Conservation (phyloP, 2,329 filamentous ascomycete species). For the Lachnellula arida region DNA sequence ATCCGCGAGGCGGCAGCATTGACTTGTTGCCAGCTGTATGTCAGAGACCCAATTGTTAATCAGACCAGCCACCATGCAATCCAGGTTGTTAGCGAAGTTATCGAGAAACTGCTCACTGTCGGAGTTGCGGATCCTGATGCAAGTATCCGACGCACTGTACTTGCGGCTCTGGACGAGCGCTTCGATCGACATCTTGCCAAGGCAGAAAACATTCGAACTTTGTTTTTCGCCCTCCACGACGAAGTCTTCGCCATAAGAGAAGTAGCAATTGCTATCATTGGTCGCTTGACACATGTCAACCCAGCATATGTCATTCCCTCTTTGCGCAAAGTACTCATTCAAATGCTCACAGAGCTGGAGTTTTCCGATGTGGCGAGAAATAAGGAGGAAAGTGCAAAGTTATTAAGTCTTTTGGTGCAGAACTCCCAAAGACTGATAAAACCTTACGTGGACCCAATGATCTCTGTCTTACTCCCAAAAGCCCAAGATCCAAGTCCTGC, state of each 20-base stretch:
- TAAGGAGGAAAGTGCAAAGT: constrained; percentile 92
- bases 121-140: constrained; percentile 89
- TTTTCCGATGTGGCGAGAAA: constrained; percentile 91
- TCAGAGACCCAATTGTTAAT: constrained; percentile 94
- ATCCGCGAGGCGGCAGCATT: constrained; percentile 92
- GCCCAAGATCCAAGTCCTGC: constrained; percentile 78
- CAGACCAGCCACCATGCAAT: constrained; percentile 97
- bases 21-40: constrained; percentile 96
- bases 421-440: constrained; percentile 92
- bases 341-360: constrained; percentile 92
- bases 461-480: constrained; percentile 89
- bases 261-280: constrained; percentile 93
- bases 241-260: constrained; percentile 90
- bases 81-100: constrained; percentile 95
- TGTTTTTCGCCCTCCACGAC: constrained; percentile 95
- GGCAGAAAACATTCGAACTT: constrained; percentile 90
- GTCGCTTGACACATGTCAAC: constrained; percentile 83
- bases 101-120: constrained; percentile 92
- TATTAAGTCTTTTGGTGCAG: constrained; percentile 87
- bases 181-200: constrained; percentile 97
- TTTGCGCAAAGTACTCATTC: constrained; percentile 87
- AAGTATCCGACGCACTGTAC: constrained; percentile 81
- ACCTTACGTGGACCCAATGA: constrained; percentile 95
- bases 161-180: constrained; percentile 83
- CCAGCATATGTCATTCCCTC: constrained; percentile 98